Evolutionary conservation across 176 grass and related monocot genomes (phyloP).

Genomic region (Oryza nivara): DNA sequence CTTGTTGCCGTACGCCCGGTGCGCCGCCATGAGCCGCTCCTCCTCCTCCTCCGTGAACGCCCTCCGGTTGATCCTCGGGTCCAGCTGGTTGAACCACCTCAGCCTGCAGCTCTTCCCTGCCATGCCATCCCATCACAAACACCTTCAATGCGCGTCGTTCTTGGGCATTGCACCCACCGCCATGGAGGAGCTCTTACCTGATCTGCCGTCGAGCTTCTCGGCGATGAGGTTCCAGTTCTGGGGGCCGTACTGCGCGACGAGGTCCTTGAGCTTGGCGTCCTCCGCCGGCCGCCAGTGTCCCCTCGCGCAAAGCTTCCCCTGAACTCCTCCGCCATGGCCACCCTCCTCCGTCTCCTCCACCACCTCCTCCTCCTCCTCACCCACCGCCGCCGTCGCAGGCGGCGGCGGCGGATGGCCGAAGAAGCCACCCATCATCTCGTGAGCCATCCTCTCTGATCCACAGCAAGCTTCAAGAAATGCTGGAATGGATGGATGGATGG

Average conservation of each 20-base stretch:
- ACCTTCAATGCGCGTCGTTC: neutral
- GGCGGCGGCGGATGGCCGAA: slow-evolving; percentile 27
- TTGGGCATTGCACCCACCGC: slow-evolving; percentile 12
- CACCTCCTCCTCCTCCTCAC: slow-evolving; percentile 10
- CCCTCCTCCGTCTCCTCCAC: slow-evolving; percentile 40
- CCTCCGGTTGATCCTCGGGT: slow-evolving; percentile 79
- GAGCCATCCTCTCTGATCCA: neutral
- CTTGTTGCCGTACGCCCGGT: slow-evolving; percentile 88
- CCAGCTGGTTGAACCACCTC: slow-evolving; percentile 95
- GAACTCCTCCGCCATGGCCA: neutral
- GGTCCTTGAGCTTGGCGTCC: slow-evolving; percentile 79
- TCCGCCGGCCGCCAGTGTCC: slow-evolving; percentile 86
- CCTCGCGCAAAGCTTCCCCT: slow-evolving; percentile 59
- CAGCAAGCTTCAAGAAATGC: too few relatives aligned
- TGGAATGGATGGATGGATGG: neutral
- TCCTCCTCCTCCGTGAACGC: slow-evolving; percentile 80
- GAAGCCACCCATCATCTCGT: slow-evolving; percentile 35
- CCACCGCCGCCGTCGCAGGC: neutral
- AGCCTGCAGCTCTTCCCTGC: slow-evolving; percentile 87
- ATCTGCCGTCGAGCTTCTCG: slow-evolving; percentile 85
- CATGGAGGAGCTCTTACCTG: slow-evolving; percentile 48
- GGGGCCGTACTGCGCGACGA: slow-evolving; percentile 65
- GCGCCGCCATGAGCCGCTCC: slow-evolving; percentile 73
- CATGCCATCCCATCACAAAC: neutral
- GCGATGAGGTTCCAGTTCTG: slow-evolving; percentile 98